Percentiles rank a stretch among this genome's conserved stretches.
Evolutionary conservation across 2,329 filamentous ascomycete genomes (phyloP).

Genomic region (Aureobasidium mangrovei): DNA sequence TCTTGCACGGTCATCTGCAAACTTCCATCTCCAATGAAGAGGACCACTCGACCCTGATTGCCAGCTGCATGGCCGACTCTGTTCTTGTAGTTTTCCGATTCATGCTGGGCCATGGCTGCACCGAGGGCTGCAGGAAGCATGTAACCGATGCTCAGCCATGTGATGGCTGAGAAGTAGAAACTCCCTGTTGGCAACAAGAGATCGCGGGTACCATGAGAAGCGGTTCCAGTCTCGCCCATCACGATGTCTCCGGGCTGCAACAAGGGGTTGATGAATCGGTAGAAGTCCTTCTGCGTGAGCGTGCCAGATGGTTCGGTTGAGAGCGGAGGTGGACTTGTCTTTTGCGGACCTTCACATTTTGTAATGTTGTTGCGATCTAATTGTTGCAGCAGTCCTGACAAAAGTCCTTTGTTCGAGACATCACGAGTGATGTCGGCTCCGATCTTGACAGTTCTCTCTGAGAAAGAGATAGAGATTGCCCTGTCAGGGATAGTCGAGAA

Average conservation of each 20-base stretch:
- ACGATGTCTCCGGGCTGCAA: constrained; percentile 65
- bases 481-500: constrained; percentile 23
- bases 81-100: constrained; percentile 18
- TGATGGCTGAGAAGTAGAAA: constrained; percentile 68
- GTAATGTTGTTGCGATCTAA: constrained; percentile 45
- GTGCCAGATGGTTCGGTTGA: neutral
- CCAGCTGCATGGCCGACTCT: neutral
- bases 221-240: constrained; percentile 78
- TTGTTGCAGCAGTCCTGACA: neutral
- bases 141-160: constrained; percentile 62
- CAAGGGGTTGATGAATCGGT: constrained; percentile 69
- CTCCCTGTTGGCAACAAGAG: constrained; percentile 68
- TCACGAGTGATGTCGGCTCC: constrained; percentile 58
- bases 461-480: constrained; percentile 25
- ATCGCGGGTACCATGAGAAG: constrained; percentile 83
- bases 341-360: constrained; percentile 39
- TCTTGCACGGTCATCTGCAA: constrained; percentile 82
- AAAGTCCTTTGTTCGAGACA: constrained; percentile 44
- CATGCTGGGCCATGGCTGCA: constrained; percentile 60
- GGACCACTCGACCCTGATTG: constrained; percentile 4
- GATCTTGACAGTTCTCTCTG: constrained; percentile 53
- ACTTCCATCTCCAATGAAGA: constrained; percentile 32
- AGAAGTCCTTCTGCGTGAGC: constrained; percentile 66
- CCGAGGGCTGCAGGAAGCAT: constrained; percentile 55
- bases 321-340: constrained; percentile 20